Evolutionary conservation across 306 rosid genomes (phyloP).

Genomic region (Abrus precatorius): DNA sequence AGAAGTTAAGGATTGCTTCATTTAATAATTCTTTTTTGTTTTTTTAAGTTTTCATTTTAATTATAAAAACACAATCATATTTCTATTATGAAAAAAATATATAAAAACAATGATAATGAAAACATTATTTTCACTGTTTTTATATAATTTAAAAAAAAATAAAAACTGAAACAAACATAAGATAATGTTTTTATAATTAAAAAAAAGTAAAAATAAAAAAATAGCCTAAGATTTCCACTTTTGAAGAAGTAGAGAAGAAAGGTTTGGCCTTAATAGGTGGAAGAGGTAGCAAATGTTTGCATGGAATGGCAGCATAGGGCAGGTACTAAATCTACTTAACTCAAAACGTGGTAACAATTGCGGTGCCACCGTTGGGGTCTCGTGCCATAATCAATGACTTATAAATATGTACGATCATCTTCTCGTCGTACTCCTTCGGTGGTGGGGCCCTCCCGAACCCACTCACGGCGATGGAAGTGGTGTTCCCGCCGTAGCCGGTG

Average conservation of each 20-base stretch:
- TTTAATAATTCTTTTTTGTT: background rate
- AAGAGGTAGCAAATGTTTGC: too few species aligned
- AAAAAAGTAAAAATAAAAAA: background rate
- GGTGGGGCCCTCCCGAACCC: constrained; percentile 48
- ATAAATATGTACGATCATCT: constrained; percentile 74
- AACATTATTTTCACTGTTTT: background rate
- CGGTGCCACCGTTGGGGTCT: constrained; percentile 27
- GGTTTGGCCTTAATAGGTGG: too few species aligned
- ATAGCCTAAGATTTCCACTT: background rate
- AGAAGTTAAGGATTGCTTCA: background rate
- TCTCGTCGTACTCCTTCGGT: constrained; percentile 81
- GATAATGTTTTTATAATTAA: background rate
- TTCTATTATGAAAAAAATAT: background rate
- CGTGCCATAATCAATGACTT: constrained; percentile 58
- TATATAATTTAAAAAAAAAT: background rate
- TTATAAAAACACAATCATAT: background rate
- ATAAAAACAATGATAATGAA: background rate
- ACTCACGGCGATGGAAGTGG: background rate
- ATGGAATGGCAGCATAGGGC: too few species aligned
- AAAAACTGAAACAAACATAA: background rate
- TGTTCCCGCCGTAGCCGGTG: constrained; percentile 46
- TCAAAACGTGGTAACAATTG: background rate
- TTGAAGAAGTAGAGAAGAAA: too few species aligned
- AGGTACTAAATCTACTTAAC: too few species aligned
- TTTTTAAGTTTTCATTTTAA: background rate